These are phyloP conservation scores for Coemansia interrupta DNA, from an alignment of 192 early-diverging fungal genomes.

Conservation along the genomic window DNA sequence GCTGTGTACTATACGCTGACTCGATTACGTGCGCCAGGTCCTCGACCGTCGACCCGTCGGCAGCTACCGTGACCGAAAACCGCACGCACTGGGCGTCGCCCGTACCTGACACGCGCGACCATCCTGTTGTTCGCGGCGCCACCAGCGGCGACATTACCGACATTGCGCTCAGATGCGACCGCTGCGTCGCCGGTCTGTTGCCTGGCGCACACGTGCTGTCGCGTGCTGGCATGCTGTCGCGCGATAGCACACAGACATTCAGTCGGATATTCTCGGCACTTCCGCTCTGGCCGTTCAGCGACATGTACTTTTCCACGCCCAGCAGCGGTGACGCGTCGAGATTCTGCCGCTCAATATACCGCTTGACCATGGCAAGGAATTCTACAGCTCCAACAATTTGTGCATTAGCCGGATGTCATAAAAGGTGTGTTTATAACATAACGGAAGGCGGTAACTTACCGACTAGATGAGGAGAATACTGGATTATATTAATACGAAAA, in stretches of 20 bases:
- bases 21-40: slow-evolving; percentile 32
- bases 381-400: no score
- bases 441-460: no score
- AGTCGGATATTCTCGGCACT: slow-evolving; percentile 6
- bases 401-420: no score
- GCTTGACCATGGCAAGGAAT: slow-evolving; percentile 8
- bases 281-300: slow-evolving; percentile 2
- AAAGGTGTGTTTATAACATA: no score
- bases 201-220: background rate
- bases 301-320: slow-evolving; percentile 11
- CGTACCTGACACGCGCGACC: background rate
- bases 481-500: no score
- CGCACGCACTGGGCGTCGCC: background rate
- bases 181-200: slow-evolving; percentile 13
- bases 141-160: slow-evolving; percentile 29
- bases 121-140: background rate
- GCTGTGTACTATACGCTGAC: slow-evolving; percentile 6
- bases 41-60: slow-evolving; percentile 16
- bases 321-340: slow-evolving; percentile 26
- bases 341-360: slow-evolving; percentile 11
- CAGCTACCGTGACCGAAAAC: slow-evolving; percentile 8
- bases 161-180: slow-evolving; percentile 15
- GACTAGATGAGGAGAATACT: no score
- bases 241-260: slow-evolving; percentile 11
- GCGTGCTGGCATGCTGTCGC: background rate